Conservation (phyloP, 495 filamentous ascomycete genomes). For the Penicillium turbatum region DNA sequence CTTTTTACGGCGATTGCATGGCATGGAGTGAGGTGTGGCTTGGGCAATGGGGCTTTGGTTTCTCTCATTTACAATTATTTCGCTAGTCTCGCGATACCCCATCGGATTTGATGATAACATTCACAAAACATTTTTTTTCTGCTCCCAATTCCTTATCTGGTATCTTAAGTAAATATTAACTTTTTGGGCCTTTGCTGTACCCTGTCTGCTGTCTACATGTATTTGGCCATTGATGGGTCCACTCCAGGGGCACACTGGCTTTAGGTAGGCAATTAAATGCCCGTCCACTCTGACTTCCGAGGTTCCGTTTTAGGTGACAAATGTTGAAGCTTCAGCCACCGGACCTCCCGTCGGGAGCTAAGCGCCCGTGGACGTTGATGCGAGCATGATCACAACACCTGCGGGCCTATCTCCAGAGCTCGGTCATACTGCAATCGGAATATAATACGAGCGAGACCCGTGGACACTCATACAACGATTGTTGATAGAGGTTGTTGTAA, state of each 20-base stretch:
- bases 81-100: slow-evolving; percentile 17
- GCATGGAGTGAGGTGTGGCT: slow-evolving; percentile 5
- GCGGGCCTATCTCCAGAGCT: too few relatives aligned
- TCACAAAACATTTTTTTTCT: not conserved
- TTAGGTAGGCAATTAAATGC: too few relatives aligned
- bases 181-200: not conserved
- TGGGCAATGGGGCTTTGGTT: slow-evolving; percentile 4
- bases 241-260: too few relatives aligned
- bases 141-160: not conserved
- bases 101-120: slow-evolving; percentile 1
- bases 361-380: too few relatives aligned
- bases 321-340: not conserved
- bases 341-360: not conserved
- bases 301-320: too few relatives aligned
- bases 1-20: slow-evolving; percentile 9
- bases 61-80: slow-evolving; percentile 5
- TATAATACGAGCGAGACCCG: too few relatives aligned
- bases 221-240: too few relatives aligned
- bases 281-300: too few relatives aligned
- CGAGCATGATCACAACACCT: too few relatives aligned
- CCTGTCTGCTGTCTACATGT: not conserved
- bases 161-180: not conserved
- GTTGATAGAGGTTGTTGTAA: too few relatives aligned
- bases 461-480: too few relatives aligned
- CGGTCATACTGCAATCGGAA: too few relatives aligned